Percentiles rank a stretch among this genome's conserved stretches.
Conservation (phyloP, 176 grass and related monocot species). For the Elymus sibiricus region DNA sequence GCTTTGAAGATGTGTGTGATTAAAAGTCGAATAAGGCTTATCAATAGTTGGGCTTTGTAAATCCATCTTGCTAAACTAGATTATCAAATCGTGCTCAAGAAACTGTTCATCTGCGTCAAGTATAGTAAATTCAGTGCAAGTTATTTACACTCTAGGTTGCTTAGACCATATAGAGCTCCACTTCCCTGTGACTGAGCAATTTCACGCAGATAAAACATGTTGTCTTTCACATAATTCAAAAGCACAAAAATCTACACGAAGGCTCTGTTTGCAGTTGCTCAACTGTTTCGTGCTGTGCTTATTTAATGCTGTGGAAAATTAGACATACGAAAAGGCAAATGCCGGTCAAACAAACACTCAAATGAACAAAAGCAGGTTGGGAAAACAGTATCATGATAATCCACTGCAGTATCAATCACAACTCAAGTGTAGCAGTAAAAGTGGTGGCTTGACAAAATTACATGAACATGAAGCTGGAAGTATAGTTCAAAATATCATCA, state of each 20-base stretch:
- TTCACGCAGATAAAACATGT: neutral
- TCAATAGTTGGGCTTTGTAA: neutral
- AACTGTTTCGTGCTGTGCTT: neutral
- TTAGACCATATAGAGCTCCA: constrained; percentile 1
- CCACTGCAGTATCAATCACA: neutral
- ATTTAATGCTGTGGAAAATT: neutral
- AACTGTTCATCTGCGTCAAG: neutral
- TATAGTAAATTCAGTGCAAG: neutral
- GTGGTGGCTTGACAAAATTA: neutral
- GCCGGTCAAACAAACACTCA: neutral
- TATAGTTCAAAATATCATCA: neutral
- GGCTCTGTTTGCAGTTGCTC: neutral
- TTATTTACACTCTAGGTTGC: neutral
- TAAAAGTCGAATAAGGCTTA: neutral
- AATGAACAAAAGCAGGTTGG: neutral
- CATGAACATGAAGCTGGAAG: neutral
- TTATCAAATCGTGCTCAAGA: neutral
- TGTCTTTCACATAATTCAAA: constrained; percentile 1
- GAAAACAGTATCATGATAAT: neutral
- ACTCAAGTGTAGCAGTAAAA: neutral
- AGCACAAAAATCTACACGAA: neutral
- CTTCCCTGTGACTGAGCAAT: neutral
- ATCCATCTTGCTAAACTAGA: neutral
- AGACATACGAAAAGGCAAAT: neutral
- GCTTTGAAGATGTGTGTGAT: neutral